Evolutionary conservation across 306 rosid genomes (phyloP), one percentile per base, ranked within the genome.

Genomic region (Vicia sativa): DNA sequence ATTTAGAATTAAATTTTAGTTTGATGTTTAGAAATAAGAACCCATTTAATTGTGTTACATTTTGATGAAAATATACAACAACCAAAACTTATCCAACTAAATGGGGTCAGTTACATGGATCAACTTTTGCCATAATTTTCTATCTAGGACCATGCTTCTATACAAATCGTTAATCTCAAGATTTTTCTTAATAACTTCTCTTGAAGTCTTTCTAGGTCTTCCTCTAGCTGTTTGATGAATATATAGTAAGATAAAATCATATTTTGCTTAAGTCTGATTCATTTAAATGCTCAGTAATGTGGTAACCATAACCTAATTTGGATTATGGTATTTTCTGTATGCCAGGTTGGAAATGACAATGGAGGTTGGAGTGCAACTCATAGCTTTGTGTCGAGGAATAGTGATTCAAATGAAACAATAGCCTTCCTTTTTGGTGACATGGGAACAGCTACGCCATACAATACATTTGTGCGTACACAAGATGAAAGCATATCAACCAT

Each of bases 401-500:
- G 70, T 59, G 96, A 88, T 53, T 87, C 93, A 0, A 84, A 87
- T 18, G 96, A 92, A 73, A 88, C 96, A 0, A 65, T 79, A 60
- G 99, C 97, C 9, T 93, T 93, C 65, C 82, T 93, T 59, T 93
- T 90, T 11, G 99, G 99, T 16, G 97, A 90, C 69, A 93, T 93
- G 97, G 97, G 96, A 62, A 72, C 97, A 54, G 77, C 85, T 49
- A 84, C 87, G 2, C 87, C 97, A 2, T 93, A 90, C 80, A 55
- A 71, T 5, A 93, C 99, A 0, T 93, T 83, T 82, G n/a, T 74
- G 35, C 90, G 95, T 21, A 85, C 91, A 1, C 90, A 93, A 59
- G 96, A 87, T 0, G 96, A 93, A 77, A 90, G 98, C 86, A 73
- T 90, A 52, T 77, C 89, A 18, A 90, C 97, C 13, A 54, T 93